These are phyloP conservation scores for Podila minutissima DNA, from an alignment of 192 early-diverging fungal genomes.

Conservation along the genomic window DNA sequence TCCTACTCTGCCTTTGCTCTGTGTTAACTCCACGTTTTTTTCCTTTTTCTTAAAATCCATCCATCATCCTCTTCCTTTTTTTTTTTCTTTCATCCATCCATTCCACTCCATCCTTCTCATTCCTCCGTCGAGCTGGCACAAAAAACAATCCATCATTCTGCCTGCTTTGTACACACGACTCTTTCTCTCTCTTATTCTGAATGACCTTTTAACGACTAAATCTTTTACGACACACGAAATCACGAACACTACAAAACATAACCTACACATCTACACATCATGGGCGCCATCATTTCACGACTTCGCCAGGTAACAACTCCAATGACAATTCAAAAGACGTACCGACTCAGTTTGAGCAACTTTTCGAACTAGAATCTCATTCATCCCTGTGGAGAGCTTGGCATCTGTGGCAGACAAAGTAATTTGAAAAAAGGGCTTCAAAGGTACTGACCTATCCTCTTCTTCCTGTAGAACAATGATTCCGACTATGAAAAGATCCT, in stretches of 20 bases:
- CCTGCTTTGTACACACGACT: not conserved
- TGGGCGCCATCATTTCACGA: not conserved
- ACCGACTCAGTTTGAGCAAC: not conserved
- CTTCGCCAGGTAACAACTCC: not conserved
- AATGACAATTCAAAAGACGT: not conserved
- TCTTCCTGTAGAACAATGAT: conserved; percentile 33
- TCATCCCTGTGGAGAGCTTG: no score
- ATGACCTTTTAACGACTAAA: not conserved
- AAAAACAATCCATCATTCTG: not conserved
- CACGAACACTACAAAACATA: no score
- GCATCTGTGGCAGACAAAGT: no score
- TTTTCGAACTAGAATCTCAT: not conserved
- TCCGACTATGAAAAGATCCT: conserved; percentile 63
- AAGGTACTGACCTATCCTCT: no score
- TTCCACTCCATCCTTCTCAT: not conserved
- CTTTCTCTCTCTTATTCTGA: not conserved
- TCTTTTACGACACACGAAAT: no score
- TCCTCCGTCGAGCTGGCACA: not conserved
- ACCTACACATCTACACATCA: no score
- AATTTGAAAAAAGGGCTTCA: no score
- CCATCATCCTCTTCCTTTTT: not conserved
- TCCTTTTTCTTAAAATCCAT: not conserved
- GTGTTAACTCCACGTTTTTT: not conserved
- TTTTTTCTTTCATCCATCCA: not conserved
- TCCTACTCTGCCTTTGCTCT: not conserved